Base-by-base conservation (phyloP, 192 early-diverging fungal genomes). In the Paraglomus brasilianum region DNA sequence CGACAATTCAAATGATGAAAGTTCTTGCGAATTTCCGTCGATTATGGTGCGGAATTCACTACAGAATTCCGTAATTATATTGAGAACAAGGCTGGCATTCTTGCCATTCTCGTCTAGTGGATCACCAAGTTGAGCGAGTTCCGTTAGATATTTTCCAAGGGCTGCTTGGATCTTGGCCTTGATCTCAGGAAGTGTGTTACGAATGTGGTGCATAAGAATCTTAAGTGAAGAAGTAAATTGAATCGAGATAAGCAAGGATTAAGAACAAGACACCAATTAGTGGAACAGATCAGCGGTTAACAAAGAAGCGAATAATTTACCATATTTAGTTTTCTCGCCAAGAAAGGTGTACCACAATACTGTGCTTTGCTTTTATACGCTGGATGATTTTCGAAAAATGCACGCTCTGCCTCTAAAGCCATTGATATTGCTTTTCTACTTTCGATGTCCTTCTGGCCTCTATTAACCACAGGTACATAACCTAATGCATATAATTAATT, bases 201-300 rank as follows among this genome's bases (percentile, higher is more conserved):
- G 88, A 78, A 99, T 99, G 77, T 99, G 98, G 84, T 98, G 95
- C 95, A 98, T 98, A 63, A 99, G 85, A 56, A 99, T 95, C 91
- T 92, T 77, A 7, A n/a, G n/a, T 30, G 5, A 50, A 63, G 0
- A 46, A 36, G 42, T 30, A 36, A 41, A 9, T 39, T 36, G 0
- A 56, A 45, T 21, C 21, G 8, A 24, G 5, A 42, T 38, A 44
- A 42, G 53, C 36, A 11, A 39, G 19, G 2, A 47, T 4, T 57
- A 5, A 49, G 46, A 81, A 43, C 10, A 39, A 42, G 49, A 24
- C 5, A 17, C 15, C 21, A 19, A 19, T 5, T 24, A 39, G 21
- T 6, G 15, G 21, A 52, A 38, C 45, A 57, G 6, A 70, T 51
- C 11, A 41, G 38, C 49, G 63, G 11, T 38, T 13, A 56, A 15